Percentiles rank a stretch among this genome's conserved stretches.
Evolutionary conservation across 805 yeast genomes (phyloP).

Genomic region (Millerago galiae): DNA sequence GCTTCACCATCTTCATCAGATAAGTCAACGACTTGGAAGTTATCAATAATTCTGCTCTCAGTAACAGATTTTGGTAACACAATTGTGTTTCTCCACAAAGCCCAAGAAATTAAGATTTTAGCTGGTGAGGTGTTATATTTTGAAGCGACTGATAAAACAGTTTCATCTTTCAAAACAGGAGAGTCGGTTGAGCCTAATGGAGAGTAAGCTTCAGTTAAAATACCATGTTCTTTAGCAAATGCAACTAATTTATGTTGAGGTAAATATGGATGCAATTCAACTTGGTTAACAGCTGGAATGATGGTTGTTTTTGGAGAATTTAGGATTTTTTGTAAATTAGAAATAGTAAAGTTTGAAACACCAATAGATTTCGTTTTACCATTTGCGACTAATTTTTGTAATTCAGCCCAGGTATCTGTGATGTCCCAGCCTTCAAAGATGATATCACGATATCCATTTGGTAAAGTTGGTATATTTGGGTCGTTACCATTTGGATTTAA

Average conservation of each 20-base stretch:
- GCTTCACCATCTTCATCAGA: conserved; percentile 29
- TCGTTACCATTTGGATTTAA: conserved; percentile 35
- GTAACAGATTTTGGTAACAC: conserved; percentile 47
- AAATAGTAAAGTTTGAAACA: conserved; percentile 16
- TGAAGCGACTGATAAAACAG: conserved; percentile 38
- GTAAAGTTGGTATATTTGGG: conserved; percentile 6
- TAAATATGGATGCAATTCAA: conserved; percentile 16
- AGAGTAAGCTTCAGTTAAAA: conserved; percentile 16
- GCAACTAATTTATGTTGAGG: conserved; percentile 14
- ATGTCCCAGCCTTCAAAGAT: conserved; percentile 55
- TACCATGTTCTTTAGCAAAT: conserved; percentile 12
- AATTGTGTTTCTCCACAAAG: conserved; percentile 47
- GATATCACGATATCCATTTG: conserved; percentile 46
- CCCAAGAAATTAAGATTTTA: conserved; percentile 54
- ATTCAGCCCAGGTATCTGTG: conserved; percentile 15
- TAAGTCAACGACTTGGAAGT: conserved; percentile 27
- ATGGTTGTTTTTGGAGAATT: conserved; percentile 8
- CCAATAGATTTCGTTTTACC: conserved; percentile 14
- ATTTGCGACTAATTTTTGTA: conserved; percentile 8
- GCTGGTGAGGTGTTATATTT: conserved; percentile 39
- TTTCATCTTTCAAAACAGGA: conserved; percentile 28
- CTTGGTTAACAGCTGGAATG: conserved; percentile 16
- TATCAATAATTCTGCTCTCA: conserved; percentile 35
- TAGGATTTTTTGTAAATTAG: conserved; percentile 10
- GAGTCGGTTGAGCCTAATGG: conserved; percentile 17